Percentiles rank a stretch among this genome's conserved stretches.
phyloP scores from a whole-genome alignment of 1,284 basidiomycete genomes.

The Anthracocystis walkeri region DNA sequence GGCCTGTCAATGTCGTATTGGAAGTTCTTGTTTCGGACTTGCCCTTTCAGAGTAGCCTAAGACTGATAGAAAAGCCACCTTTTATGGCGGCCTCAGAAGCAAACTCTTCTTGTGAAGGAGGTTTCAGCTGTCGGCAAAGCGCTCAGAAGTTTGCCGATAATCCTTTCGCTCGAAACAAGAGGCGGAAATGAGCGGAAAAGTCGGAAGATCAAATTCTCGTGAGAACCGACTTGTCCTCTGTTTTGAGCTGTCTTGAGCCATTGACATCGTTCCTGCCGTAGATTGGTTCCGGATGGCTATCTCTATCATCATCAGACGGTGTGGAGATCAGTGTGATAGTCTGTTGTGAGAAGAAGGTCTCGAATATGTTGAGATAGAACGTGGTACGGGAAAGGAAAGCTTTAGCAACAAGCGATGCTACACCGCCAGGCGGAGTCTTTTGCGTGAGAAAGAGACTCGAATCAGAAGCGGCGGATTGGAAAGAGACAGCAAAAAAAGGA shows the following conservation, averaged over 20 bases:
- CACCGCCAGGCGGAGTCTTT: no score
- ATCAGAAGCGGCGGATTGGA: neutral
- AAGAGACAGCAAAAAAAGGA: neutral
- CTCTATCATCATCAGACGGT: no score
- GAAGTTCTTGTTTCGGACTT: no score
- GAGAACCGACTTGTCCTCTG: neutral
- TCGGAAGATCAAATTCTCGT: slow-evolving; percentile 6
- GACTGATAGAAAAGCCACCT: neutral
- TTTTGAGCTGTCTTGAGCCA: neutral
- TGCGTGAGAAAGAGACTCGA: neutral
- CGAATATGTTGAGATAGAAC: neutral
- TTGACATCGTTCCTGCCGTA: neutral
- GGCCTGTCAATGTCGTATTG: no score
- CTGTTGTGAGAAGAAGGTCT: neutral
- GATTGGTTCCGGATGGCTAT: no score
- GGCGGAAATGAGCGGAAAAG: slow-evolving; percentile 12
- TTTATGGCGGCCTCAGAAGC: no score
- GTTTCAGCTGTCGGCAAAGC: slow-evolving; percentile 11
- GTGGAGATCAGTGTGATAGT: neutral
- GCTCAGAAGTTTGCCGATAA: slow-evolving; percentile 4
- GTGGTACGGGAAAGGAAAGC: neutral
- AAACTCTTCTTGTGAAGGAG: neutral
- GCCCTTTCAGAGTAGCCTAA: no score
- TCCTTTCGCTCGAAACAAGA: neutral
- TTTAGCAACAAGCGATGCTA: no score